Evolutionary conservation across 2,329 filamentous ascomycete species (phyloP).

Genomic region (Plenodomus lindquistii): DNA sequence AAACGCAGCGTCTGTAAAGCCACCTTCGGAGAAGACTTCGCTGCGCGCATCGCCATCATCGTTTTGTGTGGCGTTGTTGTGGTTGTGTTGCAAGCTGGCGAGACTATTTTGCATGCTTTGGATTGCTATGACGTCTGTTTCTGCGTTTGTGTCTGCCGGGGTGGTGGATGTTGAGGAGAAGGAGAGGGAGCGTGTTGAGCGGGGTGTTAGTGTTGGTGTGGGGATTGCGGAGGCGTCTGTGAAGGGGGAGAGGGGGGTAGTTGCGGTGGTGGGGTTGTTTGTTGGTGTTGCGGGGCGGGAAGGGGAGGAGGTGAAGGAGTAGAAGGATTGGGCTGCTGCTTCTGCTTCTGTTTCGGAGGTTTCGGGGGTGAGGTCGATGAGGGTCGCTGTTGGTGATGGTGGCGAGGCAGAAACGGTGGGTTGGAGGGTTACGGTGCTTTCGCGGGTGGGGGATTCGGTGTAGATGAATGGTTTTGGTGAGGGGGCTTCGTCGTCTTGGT

Average conservation of each 20-base stretch:
- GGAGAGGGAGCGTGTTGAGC: slow-evolving; percentile 37
- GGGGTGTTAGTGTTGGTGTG: slow-evolving; percentile 44
- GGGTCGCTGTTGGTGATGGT: slow-evolving; percentile 15
- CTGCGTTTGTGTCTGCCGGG: slow-evolving; percentile 33
- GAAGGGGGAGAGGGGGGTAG: slow-evolving; percentile 7
- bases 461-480: slow-evolving; percentile 33
- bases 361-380: slow-evolving; percentile 41
- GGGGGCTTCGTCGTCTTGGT: slow-evolving; percentile 33
- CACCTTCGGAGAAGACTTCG: slow-evolving; percentile 40
- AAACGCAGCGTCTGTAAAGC: slow-evolving; percentile 43
- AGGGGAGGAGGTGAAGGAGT: slow-evolving; percentile 34
- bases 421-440: slow-evolving; percentile 37
- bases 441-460: slow-evolving; percentile 28
- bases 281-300: slow-evolving; percentile 7
- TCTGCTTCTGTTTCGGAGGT: slow-evolving; percentile 15
- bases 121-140: slow-evolving; percentile 40
- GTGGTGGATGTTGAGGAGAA: slow-evolving; percentile 26
- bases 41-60: slow-evolving; percentile 39
- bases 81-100: neutral
- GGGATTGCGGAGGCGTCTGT: slow-evolving; percentile 32
- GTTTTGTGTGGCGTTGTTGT: slow-evolving; percentile 15
- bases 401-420: slow-evolving; percentile 11
- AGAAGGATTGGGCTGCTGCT: slow-evolving; percentile 41
- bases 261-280: slow-evolving; percentile 12
- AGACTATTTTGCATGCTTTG: slow-evolving; percentile 38